Conservation (phyloP, 116 monocot genomes). For the Phalaenopsis hybrid region DNA sequence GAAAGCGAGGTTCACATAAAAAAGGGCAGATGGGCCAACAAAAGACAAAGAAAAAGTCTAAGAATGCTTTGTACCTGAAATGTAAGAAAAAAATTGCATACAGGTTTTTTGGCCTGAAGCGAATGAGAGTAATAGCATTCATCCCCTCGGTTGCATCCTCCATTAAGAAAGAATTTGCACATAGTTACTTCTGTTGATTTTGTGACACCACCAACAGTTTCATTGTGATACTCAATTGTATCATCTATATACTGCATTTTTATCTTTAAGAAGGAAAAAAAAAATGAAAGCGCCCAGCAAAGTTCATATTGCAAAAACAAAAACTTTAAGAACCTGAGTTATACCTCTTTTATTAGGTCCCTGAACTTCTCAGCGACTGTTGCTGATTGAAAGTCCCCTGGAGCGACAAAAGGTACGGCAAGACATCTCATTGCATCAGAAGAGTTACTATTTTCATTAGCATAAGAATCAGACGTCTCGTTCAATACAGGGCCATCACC, state of each 20-base stretch:
- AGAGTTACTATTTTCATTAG: neutral
- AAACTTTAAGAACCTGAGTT: neutral
- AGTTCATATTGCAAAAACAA: neutral
- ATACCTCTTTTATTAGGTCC: constrained; percentile 58
- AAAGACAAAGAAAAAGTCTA: neutral
- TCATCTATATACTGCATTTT: constrained; percentile 28
- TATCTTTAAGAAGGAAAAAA: constrained; percentile 26
- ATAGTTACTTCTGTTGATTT: constrained; percentile 6
- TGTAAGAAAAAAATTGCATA: constrained; percentile 71
- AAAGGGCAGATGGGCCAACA: neutral
- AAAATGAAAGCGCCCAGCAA: neutral
- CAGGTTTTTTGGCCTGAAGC: constrained; percentile 41
- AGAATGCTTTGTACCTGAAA: constrained; percentile 39
- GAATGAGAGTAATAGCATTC: constrained; percentile 68
- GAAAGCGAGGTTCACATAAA: neutral
- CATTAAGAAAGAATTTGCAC: constrained; percentile 50
- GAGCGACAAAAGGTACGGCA: constrained; percentile 54
- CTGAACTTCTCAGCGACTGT: constrained; percentile 34
- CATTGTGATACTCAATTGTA: neutral
- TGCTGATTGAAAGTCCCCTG: constrained; percentile 30
- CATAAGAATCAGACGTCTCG: constrained; percentile 12
- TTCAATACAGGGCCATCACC: constrained; percentile 11
- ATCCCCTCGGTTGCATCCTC: constrained; percentile 48
- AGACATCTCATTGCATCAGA: constrained; percentile 22
- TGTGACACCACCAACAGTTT: constrained; percentile 8